These are phyloP conservation scores for Rhodotorula sphaerocarpa DNA, from an alignment of 768 basidiomycete species.

Conservation along the genomic window DNA sequence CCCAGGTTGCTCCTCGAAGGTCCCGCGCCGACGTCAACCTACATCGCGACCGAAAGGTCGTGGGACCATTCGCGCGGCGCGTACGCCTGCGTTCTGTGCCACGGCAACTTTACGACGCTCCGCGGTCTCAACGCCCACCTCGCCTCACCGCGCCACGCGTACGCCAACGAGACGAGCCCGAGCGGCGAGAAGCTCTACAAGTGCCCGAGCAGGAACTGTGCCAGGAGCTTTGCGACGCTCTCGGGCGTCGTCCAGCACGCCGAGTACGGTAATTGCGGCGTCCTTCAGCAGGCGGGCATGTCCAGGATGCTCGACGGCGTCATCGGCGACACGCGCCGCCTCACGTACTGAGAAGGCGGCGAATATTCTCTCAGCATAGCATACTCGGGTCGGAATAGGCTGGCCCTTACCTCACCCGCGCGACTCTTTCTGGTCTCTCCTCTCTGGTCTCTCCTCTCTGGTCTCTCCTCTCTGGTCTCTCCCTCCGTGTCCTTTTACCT, in stretches of 20 bases:
- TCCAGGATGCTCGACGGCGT: too few species aligned
- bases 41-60: not conserved
- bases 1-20: not conserved
- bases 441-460: too few species aligned
- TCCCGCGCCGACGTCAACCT: not conserved
- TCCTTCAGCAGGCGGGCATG: not conserved
- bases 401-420: too few species aligned
- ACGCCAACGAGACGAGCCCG: not conserved
- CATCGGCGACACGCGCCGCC: too few species aligned
- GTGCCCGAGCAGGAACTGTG: not conserved
- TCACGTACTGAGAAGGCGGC: too few species aligned
- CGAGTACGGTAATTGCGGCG: not conserved
- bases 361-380: too few species aligned
- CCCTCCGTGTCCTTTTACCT: too few species aligned
- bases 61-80: not conserved
- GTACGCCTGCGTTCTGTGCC: not conserved
- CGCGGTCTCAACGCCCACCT: not conserved
- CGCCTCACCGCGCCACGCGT: slow-evolving; percentile 1
- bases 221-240: not conserved
- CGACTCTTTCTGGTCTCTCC: too few species aligned
- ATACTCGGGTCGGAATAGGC: too few species aligned
- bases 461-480: too few species aligned
- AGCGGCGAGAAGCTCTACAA: not conserved
- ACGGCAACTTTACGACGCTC: not conserved
- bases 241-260: slow-evolving; percentile 2